Percentiles rank a stretch among this genome's conserved stretches.
phyloP scores from a whole-genome alignment of 768 basidiomycete genomes.

The Favolaschia claudopus region DNA sequence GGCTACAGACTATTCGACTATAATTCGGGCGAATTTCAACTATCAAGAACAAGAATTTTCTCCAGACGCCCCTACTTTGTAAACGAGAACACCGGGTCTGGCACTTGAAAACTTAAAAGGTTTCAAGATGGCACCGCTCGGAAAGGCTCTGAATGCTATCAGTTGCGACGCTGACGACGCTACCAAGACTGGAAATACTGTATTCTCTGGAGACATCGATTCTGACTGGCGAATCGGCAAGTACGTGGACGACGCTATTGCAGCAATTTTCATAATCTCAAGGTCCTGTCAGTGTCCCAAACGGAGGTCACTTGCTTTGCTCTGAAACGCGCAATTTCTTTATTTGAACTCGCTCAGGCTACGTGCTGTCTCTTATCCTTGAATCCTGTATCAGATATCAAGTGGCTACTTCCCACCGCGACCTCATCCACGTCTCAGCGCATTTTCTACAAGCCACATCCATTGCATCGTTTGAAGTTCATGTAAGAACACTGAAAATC shows the following conservation, averaged over 20 bases:
- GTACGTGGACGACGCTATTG: constrained; percentile 41
- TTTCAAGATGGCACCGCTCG: constrained; percentile 49
- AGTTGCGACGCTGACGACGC: constrained; percentile 19
- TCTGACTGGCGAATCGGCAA: constrained; percentile 52
- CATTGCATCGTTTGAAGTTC: constrained; percentile 52
- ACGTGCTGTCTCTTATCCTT: constrained; percentile 61
- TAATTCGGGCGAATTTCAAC: too few relatives aligned
- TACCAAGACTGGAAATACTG: too few relatives aligned
- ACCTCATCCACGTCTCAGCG: constrained; percentile 67
- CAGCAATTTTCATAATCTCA: background rate
- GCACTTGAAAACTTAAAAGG: background rate
- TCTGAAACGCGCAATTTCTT: background rate
- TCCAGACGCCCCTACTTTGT: too few relatives aligned
- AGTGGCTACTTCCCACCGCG: constrained; percentile 52
- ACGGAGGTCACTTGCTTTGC: constrained; percentile 51
- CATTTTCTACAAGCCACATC: constrained; percentile 61
- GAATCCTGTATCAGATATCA: constrained; percentile 64
- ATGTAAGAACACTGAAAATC: constrained; percentile 52
- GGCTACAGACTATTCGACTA: too few relatives aligned
- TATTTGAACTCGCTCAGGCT: constrained; percentile 49
- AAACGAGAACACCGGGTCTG: too few relatives aligned
- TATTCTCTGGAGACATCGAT: constrained; percentile 51
- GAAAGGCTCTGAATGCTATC: constrained; percentile 43
- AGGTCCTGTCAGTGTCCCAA: constrained; percentile 50
- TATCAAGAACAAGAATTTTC: too few relatives aligned